Base-by-base conservation (phyloP, 2,329 filamentous ascomycete genomes). In the Neopestalotiopsis rosae region DNA sequence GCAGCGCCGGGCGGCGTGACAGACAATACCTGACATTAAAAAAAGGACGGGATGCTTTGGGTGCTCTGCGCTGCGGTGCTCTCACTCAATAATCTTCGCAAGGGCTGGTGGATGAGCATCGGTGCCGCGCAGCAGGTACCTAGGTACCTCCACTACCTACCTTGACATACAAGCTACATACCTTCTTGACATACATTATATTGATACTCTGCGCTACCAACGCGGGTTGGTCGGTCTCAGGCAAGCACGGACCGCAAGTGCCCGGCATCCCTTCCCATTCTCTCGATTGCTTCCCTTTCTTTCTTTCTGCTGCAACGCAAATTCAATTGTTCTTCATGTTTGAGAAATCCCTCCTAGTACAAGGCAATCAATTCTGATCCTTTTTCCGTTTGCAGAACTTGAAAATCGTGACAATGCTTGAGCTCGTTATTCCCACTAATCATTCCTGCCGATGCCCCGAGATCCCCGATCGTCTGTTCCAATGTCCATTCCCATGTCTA, bases 21-120 rank as follows among this genome's bases (percentile, higher is more conserved):
- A 64, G 45, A 66, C 56, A 65, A 42, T 20, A 68, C 45, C 45
- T 52, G 45, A 52, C 45, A 52, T 52, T 52, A 52, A 52, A 52
- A 49, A 68, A 68, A 65, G 42, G 61, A 65, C 61, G 67, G 61
- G 61, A 68, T 65, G 66, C 67, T 68, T 61, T 45, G 17, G 24
- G n/a, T 30, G 57, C 30, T 30, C 17, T 14, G 24, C 65, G 67
- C 61, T 59, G 66, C 34, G 65, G 57, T 68, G 30, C 59, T 62
- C 63, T 49, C 63, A 49, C 63, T 52, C 34, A 64, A 38, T 17
- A 45, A 64, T 24, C 24, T 49, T 28, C 24, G 64, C 57, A 34
- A 59, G 24, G 24, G 24, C 30, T 30, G 24, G 57, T 34, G 57
- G 24, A 59, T 59, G 57, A 59, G 57, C 24, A 34, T n/a, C 57